These are phyloP conservation scores for Camillea tinctor DNA, from an alignment of 2,329 filamentous ascomycete genomes.

Conservation along the genomic window DNA sequence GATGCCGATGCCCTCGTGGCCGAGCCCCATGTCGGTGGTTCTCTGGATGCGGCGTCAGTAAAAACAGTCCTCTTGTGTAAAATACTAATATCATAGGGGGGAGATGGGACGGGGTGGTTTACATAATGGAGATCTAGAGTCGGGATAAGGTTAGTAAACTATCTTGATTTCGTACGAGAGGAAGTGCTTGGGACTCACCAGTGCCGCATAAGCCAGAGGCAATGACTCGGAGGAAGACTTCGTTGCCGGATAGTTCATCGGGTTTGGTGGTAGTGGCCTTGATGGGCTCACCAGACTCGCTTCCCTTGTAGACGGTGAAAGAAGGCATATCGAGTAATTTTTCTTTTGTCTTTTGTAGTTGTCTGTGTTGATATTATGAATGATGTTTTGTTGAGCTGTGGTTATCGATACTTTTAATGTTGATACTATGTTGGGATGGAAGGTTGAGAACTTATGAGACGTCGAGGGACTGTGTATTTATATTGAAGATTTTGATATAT, in stretches of 20 bases:
- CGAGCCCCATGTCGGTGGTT: conserved; percentile 39
- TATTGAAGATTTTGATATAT: no score
- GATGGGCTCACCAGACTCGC: conserved; percentile 54
- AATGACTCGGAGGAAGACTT: conserved; percentile 63
- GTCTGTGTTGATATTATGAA: not conserved
- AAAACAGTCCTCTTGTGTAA: not conserved
- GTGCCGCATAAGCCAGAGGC: conserved; percentile 68
- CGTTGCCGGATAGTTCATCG: conserved; percentile 45
- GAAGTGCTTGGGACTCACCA: conserved; percentile 12
- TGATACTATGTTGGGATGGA: no score
- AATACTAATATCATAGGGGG: not conserved
- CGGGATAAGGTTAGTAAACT: conserved; percentile 37
- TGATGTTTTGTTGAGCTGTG: not conserved
- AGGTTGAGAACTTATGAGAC: no score
- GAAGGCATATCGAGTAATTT: conserved; percentile 21
- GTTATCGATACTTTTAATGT: not conserved
- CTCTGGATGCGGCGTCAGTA: conserved; percentile 18
- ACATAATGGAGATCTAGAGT: conserved; percentile 33
- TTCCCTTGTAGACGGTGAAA: conserved; percentile 65
- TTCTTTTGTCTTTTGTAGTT: no score
- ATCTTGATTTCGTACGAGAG: not conserved
- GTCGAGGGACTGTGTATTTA: no score
- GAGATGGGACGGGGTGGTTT: no score
- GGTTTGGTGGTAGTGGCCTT: conserved; percentile 46
- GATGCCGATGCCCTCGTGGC: conserved; percentile 51